phyloP scores from a whole-genome alignment of 2,329 filamentous ascomycete species.

The Stachybotrys chartarum region DNA sequence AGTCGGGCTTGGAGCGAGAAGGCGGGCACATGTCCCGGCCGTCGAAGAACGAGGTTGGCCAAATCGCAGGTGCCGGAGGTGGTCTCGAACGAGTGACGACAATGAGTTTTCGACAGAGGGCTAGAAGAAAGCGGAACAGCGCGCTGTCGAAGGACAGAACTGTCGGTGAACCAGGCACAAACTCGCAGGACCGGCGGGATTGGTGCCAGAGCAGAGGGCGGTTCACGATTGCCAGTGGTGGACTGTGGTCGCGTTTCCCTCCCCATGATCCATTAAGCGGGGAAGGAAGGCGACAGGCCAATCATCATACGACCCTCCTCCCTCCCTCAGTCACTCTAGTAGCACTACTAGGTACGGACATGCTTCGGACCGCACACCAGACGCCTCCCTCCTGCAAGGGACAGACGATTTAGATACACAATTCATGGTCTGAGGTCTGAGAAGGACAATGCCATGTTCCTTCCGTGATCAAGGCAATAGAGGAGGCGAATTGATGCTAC shows the following conservation, averaged over 20 bases:
- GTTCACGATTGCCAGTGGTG: slow-evolving; percentile 12
- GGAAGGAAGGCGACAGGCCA: slow-evolving; percentile 18
- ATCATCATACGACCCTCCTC: slow-evolving; percentile 4
- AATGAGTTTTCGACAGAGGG: not conserved
- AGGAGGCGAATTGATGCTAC: too few relatives aligned
- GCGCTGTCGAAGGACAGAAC: slow-evolving; percentile 1
- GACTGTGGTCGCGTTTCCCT: slow-evolving; percentile 18
- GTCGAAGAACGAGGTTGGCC: not conserved
- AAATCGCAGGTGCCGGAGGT: not conserved
- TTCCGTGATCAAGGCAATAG: too few relatives aligned
- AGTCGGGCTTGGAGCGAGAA: not conserved
- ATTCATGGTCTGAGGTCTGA: too few relatives aligned
- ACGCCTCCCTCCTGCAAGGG: too few relatives aligned
- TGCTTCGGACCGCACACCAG: not conserved
- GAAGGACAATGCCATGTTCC: too few relatives aligned
- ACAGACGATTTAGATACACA: too few relatives aligned
- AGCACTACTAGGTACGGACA: not conserved
- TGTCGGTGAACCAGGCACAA: not conserved
- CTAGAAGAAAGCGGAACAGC: not conserved
- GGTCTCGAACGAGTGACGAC: not conserved
- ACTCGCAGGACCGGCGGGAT: not conserved
- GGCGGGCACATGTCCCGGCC: not conserved
- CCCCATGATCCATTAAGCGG: slow-evolving; percentile 31
- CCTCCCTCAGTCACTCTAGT: too few relatives aligned
- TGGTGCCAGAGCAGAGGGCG: slow-evolving; percentile 5